These are phyloP conservation scores for Asterionellopsis glacialis DNA, from an alignment of 108 stramenopile genomes.

Conservation along the genomic window DNA sequence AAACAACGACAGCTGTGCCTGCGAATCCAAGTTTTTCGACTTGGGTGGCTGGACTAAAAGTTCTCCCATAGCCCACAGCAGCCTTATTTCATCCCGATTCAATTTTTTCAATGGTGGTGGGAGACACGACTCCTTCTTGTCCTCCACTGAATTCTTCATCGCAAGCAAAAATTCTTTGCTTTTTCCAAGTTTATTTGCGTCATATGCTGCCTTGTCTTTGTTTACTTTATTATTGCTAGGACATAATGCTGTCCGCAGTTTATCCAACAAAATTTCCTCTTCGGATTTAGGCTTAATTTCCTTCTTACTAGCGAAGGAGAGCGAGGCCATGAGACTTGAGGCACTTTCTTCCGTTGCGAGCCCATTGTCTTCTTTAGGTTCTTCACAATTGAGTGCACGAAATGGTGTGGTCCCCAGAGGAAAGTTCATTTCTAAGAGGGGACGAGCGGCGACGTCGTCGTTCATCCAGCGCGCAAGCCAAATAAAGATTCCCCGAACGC, in stretches of 20 bases:
- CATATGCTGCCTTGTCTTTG: slow-evolving; percentile 11
- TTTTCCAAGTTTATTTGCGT: slow-evolving; percentile 4
- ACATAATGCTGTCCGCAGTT: not conserved
- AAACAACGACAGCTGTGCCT: slow-evolving; percentile 43
- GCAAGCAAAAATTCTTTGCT: slow-evolving; percentile 24
- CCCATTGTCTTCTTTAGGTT: slow-evolving; percentile 11
- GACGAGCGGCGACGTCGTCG: slow-evolving; percentile 25
- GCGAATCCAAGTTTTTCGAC: slow-evolving; percentile 47
- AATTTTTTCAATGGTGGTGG: slow-evolving; percentile 20
- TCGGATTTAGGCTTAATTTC: not conserved
- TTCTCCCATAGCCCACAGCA: slow-evolving; percentile 60
- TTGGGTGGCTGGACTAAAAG: slow-evolving; percentile 43
- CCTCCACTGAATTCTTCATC: slow-evolving; percentile 4
- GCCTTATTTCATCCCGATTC: slow-evolving; percentile 40
- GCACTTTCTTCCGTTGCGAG: slow-evolving; percentile 16
- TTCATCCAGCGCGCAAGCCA: slow-evolving; percentile 62
- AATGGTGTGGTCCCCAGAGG: slow-evolving; percentile 48
- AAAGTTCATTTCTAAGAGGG: slow-evolving; percentile 32
- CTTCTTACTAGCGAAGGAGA: slow-evolving; percentile 9
- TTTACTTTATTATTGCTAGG: not conserved
- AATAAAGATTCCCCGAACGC: slow-evolving; percentile 30
- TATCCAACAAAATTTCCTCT: not conserved
- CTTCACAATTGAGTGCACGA: slow-evolving; percentile 11
- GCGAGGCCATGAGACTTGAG: slow-evolving; percentile 29
- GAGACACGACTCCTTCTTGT: not conserved